These are phyloP conservation scores for Colletotrichum falcatum DNA, from an alignment of 2,329 filamentous ascomycete genomes.

Conservation along the genomic window DNA sequence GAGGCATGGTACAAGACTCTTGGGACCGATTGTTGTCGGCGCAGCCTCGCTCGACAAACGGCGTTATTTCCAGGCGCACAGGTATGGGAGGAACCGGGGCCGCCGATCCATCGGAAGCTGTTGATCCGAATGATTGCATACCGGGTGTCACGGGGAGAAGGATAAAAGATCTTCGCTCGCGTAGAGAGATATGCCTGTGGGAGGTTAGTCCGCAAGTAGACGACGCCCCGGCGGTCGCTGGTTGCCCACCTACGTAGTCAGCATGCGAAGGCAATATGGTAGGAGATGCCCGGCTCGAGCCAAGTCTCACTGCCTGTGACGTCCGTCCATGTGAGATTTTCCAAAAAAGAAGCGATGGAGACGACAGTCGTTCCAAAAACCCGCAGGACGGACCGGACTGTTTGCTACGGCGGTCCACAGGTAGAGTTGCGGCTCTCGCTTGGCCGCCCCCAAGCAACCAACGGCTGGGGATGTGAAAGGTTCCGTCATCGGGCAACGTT, in stretches of 20 bases:
- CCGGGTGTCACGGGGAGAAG: neutral
- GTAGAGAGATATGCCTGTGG: neutral
- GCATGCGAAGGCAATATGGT: neutral
- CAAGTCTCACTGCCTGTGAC: neutral
- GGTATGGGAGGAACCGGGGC: neutral
- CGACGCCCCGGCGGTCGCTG: neutral
- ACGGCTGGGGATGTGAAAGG: neutral
- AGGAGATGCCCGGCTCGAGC: neutral
- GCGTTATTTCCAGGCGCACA: neutral
- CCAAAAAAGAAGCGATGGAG: neutral
- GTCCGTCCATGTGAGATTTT: too few relatives aligned
- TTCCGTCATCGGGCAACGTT: conserved; percentile 5
- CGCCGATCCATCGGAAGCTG: neutral
- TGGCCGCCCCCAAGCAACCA: neutral
- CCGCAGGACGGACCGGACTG: neutral
- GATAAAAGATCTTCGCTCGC: neutral
- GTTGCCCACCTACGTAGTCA: neutral
- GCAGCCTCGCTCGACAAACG: neutral
- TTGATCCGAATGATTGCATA: neutral
- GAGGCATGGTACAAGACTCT: too few relatives aligned
- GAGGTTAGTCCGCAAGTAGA: neutral
- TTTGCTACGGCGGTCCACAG: neutral
- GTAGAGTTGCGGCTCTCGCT: conserved; percentile 5
- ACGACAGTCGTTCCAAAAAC: neutral
- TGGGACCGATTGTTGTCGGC: neutral